Evolutionary conservation across 2,329 filamentous ascomycete genomes (phyloP), one percentile per base, ranked within the genome.

Genomic region (Pseudocercospora cruenta): DNA sequence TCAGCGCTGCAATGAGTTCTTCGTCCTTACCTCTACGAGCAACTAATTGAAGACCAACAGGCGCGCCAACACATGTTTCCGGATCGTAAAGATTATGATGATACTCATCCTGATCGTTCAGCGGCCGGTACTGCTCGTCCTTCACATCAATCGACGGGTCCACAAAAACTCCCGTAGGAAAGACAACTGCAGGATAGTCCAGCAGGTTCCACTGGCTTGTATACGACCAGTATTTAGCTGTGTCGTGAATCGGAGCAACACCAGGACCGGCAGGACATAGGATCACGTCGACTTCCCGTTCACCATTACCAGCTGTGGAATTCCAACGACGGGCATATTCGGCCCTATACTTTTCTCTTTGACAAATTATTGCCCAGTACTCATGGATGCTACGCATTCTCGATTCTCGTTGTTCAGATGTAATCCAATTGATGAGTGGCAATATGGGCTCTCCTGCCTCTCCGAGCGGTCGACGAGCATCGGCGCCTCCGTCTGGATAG

Each of bases 161-260:
- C 6, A 62, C 51, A 12, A 45, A 58, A 36, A 76, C 73, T 1
- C 77, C 78, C 1, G 84, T 85, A 0, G 88, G 88, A 72, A 91
- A 89, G 0, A 87, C 82, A 1, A 84, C 76, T 12, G 82, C 84
- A 0, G 88, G 69, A 45, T 69, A 69, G 75, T 91, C 88, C 1
- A 91, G 81, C 36, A 90, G 71, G 72, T 91, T 91, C 87, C 88
- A 91, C 66, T 88, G 83, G 0, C 84, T 80, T 0, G 87, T 89
- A 68, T 91, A 91, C 1, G 84, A 84, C 45, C 45, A 49, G 68
- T 85, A 86, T 39, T 76, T 80, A 75, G 89, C 72, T 63, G 80
- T 77, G 69, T 86, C 75, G 69, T 87, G 82, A 67, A 84, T 77
- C 3, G 81, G 84, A 19, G 86, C 85, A 2, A 80, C 80, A 2